Conservation (phyloP, 2,329 filamentous ascomycete species). For the Huntiella savannae region DNA sequence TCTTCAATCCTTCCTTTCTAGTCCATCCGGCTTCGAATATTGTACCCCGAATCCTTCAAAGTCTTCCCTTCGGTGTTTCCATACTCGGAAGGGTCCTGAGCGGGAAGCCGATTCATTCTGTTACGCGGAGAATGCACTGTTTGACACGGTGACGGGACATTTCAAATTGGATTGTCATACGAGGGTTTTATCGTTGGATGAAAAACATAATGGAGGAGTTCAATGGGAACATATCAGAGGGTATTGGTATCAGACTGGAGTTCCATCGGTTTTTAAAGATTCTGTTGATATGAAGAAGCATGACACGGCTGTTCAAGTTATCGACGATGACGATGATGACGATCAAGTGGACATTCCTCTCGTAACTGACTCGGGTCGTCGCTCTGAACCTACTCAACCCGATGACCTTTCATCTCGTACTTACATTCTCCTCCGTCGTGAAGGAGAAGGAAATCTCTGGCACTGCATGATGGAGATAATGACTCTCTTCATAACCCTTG, state of each 20-base stretch:
- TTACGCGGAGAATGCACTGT: constrained; percentile 12
- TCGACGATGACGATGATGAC: not conserved
- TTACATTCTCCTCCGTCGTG: constrained; percentile 15
- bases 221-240: constrained; percentile 9
- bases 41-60: not conserved
- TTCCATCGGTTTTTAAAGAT: constrained; percentile 14
- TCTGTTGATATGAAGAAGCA: constrained; percentile 11
- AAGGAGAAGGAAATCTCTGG: constrained; percentile 19
- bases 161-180: constrained; percentile 1
- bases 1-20: not conserved
- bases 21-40: constrained; percentile 2
- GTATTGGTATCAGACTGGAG: constrained; percentile 19
- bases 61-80: constrained; percentile 14
- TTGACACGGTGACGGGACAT: constrained; percentile 10
- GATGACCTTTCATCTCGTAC: not conserved
- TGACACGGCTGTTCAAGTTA: not conserved
- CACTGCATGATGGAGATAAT: constrained; percentile 20
- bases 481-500: constrained; percentile 18
- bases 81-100: constrained; percentile 12
- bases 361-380: too few species aligned
- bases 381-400: not conserved
- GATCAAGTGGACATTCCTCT: too few species aligned
- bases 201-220: not conserved
- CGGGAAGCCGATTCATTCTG: constrained; percentile 15
- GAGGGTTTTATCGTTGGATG: not conserved